Evolutionary conservation across 768 basidiomycete genomes (phyloP), one percentile per base, ranked within the genome.

Genomic region (Suillus fuscotomentosus): DNA sequence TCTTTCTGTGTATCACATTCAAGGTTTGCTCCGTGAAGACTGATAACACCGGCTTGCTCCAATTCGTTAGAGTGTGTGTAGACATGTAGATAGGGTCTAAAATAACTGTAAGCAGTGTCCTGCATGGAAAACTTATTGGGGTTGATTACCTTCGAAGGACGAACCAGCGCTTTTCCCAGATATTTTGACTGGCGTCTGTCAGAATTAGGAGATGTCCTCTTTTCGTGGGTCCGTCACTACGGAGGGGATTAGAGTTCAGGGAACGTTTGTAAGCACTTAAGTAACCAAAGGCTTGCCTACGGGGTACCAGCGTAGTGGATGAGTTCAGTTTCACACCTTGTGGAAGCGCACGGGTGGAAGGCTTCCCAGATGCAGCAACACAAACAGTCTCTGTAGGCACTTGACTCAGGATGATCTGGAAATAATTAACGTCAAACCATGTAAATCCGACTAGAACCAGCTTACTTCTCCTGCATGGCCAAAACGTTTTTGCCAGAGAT

Each of bases 1-100:
- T 95, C 95, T 76, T 98, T 95, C 68, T 91, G 89, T 45, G 92
- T 86, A 73, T 92, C 94, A 69, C 86, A 86, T 72, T 94, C 92
- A 20, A 97, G 86, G 70, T 91, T 94, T 51, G 94, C 93, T 39
- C 91, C 91, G 47, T 81, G 83, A 61, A 98, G 83, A 74, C 91
- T 94, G 72, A 98, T 87, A 61, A 96, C 80, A 15, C 88, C 89
- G 15, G 87, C 80, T 75, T 97, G 95, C 68, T 95, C 92, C 11
- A 90, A 74, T 74, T 97, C 94, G 68, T 88, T 89, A 7, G 91
- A 91, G 67, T 88, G 88, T n/a, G 84, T 81, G 77, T 95, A 97
- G 61, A 97, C 80, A 68, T 94, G 88, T 8, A 99, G 83, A 76
- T 97, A 96, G 0, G 97, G 97, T 69, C 97, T 96, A 60, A 20